Evolutionary conservation across 2,329 filamentous ascomycete species (phyloP).

Genomic region (Sporothrix luriei): DNA sequence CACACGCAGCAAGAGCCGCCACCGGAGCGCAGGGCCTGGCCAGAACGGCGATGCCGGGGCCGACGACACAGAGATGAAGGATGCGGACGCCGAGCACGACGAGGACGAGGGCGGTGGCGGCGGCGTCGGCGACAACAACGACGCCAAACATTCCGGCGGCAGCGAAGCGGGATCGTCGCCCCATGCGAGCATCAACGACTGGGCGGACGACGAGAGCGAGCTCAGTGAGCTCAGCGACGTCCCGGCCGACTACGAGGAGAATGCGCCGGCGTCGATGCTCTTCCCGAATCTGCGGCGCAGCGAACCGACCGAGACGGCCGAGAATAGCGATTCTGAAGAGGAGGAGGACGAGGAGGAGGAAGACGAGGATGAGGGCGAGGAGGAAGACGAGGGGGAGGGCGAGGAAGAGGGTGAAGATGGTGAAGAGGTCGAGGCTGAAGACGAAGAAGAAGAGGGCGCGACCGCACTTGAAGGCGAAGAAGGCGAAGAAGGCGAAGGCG

Average conservation of each 20-base stretch:
- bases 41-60: slow-evolving; percentile 39
- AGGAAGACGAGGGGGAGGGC: not conserved
- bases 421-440: slow-evolving; percentile 29
- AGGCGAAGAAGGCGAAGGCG: not conserved
- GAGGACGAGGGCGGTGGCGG: slow-evolving; percentile 34
- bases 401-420: slow-evolving; percentile 5
- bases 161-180: slow-evolving; percentile 52
- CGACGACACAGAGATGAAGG: slow-evolving; percentile 35
- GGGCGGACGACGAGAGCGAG: slow-evolving; percentile 69
- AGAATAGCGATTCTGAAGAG: slow-evolving; percentile 34
- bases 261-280: slow-evolving; percentile 56
- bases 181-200: slow-evolving; percentile 64
- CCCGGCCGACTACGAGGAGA: slow-evolving; percentile 60
- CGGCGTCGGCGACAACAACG: slow-evolving; percentile 39
- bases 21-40: slow-evolving; percentile 33
- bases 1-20: slow-evolving; percentile 36
- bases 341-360: slow-evolving; percentile 39
- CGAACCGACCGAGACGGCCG: slow-evolving; percentile 35
- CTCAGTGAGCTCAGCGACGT: slow-evolving; percentile 69
- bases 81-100: slow-evolving; percentile 25
- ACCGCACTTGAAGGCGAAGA: not conserved
- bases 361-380: slow-evolving; percentile 41
- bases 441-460: slow-evolving; percentile 22
- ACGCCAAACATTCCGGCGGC: slow-evolving; percentile 39
- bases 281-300: slow-evolving; percentile 55